Base-by-base conservation (phyloP, 768 basidiomycete species). In the Myochromella boudieri region DNA sequence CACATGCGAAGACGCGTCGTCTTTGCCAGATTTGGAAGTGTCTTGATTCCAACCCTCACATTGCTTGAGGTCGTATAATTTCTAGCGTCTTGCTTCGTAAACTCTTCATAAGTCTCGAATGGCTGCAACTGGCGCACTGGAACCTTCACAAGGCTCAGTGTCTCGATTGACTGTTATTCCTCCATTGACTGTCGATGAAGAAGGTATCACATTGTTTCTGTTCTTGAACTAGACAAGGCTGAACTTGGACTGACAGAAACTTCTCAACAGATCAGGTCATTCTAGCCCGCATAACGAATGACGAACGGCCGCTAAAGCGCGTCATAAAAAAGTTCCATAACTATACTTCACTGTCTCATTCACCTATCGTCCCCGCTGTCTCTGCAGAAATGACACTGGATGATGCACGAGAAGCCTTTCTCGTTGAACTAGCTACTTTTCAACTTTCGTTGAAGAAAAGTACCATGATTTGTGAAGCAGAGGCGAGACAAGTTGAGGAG, bases 381-480 rank as follows among this genome's bases (percentile, higher is more conserved):
- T 51, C 44, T 44, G 57, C 48, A 43, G 56, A 60, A 21, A 53
- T 44, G 29, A 60, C 69, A 3, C 68, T 81, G 2, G 82, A 87
- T 24, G 88, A 91, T 66, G 85, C 87, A 41, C 57, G 87, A 26
- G 89, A 92, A 49, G 82, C 85, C 0, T 87, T 92, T 59, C 62
- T 91, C 42, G 74, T 90, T 22, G 91, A 93, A 63, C 65, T 93
- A 15, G 81, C 82, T 37, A 79, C 86, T 9, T 91, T 91, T 59
- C 81, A 87, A 61, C 63, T 91, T 49, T 66, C 80, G 44, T 68
- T 93, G 54, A 80, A 84, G 69, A 93, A 92, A 68, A 86, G 80
- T 54, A 70, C 75, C 27, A 87, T 92, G 81, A 83, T 90, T 36
- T 91, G 88, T 57, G 85, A 91, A 60, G 91, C 90, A 6, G 91